Base-by-base conservation (phyloP, 805 yeast species). In the Candida tallmaniae region DNA sequence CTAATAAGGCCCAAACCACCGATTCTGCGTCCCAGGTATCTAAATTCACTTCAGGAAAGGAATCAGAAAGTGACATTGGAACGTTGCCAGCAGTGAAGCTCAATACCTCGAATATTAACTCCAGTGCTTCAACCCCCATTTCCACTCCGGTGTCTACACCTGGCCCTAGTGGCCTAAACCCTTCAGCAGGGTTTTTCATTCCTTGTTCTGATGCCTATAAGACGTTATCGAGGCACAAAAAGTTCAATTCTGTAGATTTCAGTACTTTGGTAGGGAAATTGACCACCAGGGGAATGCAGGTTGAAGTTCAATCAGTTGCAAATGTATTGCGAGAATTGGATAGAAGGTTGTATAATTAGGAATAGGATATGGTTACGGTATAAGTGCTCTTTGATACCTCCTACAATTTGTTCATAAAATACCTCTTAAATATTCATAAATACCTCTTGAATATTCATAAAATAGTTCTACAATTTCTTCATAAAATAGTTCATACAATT, bases 161-260 rank as follows among this genome's bases (percentile, higher is more conserved):
- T 10, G 40, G 55, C 5, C 38, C 39, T 13, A 31, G 43, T 13
- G 27, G 23, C 3, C 12, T 36, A 23, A 30, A 29, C 5, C n/a
- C 34, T 10, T 21, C 34, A 10, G 20, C 35, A 11, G 38, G 65
- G 32, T 74, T 78, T 48, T 88, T 78, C 45, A 85, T 88, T 31
- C 95, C 96, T 2, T 83, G 93, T 51, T 78, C 89, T 10, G 95
- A 88, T 49, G 96, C 96, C 0, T 88, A 86, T 60, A 83, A 80
- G 58, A 85, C 95, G 2, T 70, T 89, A 33, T 78, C 89, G 21
- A 68, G 95, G 38, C 96, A 87, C 56, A 81, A 82, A 49, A 76
- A 79, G 46, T 86, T 86, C 60, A 73, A 75, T 38, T 66, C 76
- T 6, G 85, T 81, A 13, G 93, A 85, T 42, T 77, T 86, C 50